Conservation (phyloP, 768 basidiomycete species). For the Pholiota molesta region DNA sequence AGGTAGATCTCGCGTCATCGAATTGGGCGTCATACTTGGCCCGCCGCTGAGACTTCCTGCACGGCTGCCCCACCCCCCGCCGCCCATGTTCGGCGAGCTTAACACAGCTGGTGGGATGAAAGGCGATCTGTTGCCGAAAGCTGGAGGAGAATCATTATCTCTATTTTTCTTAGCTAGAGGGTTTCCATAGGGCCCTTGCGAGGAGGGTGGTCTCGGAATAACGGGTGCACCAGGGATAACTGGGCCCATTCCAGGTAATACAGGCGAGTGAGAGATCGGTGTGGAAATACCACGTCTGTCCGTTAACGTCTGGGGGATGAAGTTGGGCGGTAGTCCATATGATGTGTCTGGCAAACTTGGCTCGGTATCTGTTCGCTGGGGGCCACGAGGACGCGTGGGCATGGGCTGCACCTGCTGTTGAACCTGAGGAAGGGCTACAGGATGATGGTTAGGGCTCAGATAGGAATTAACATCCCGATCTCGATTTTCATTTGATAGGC, state of each 20-base stretch:
- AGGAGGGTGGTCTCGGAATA: constrained; percentile 6
- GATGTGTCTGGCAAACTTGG: constrained; percentile 18
- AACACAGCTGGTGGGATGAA: constrained; percentile 5
- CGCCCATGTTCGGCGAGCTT: constrained; percentile 1
- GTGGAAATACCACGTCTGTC: constrained; percentile 23
- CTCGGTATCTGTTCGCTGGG: constrained; percentile 11
- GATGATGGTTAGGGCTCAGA: constrained; percentile 14
- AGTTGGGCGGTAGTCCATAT: constrained; percentile 21
- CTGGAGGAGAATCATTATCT: constrained; percentile 1
- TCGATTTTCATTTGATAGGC: constrained; percentile 7
- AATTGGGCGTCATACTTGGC: constrained; percentile 21
- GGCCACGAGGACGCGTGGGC: background rate
- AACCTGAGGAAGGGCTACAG: constrained; percentile 9
- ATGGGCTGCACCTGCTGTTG: constrained; percentile 1
- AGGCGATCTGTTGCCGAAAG: background rate
- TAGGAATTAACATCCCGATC: constrained; percentile 7
- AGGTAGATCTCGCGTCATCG: constrained; percentile 16
- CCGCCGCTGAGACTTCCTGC: constrained; percentile 5
- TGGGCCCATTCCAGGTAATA: constrained; percentile 14
- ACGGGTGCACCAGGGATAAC: constrained; percentile 2
- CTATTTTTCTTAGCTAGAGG: constrained; percentile 17
- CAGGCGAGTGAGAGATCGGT: constrained; percentile 17
- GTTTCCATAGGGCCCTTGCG: constrained; percentile 21
- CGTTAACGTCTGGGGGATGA: constrained; percentile 24
- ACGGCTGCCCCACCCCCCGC: background rate